Conservation (phyloP, 2,329 filamentous ascomycete species). For the Ophiostoma ulmi region DNA sequence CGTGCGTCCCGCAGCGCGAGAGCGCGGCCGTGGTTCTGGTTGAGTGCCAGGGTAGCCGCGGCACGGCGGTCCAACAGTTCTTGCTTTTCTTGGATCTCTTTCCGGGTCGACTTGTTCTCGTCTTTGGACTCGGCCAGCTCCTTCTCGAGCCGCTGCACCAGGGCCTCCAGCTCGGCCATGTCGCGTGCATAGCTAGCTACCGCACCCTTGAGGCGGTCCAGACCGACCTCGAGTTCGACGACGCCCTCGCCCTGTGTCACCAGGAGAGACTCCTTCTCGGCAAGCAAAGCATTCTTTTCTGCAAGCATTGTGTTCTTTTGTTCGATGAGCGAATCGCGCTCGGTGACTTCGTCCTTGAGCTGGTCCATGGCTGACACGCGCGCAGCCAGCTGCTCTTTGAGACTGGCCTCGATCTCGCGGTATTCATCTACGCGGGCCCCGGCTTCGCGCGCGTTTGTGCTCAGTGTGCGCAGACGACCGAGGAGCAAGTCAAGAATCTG, state of each 20-base stretch:
- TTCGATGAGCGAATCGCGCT: conserved; percentile 29
- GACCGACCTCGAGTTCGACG: conserved; percentile 45
- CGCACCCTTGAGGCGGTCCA: conserved; percentile 48
- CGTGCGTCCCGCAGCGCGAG: conserved; percentile 49
- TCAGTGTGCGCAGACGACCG: conserved; percentile 45
- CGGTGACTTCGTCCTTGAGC: conserved; percentile 40
- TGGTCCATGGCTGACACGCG: conserved; percentile 49
- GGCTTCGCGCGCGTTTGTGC: conserved; percentile 42
- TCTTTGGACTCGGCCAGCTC: conserved; percentile 30
- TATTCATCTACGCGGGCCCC: conserved; percentile 57
- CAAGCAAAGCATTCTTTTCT: conserved; percentile 12
- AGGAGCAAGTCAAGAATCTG: conserved; percentile 54
- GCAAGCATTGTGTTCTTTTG: conserved; percentile 18
- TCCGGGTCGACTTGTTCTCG: conserved; percentile 23
- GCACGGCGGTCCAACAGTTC: conserved; percentile 19
- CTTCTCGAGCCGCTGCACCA: conserved; percentile 47
- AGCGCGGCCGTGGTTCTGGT: conserved; percentile 41
- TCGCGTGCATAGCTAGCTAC: conserved; percentile 51
- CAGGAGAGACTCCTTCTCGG: conserved; percentile 21
- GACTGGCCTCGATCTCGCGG: conserved; percentile 50
- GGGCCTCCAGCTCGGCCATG: conserved; percentile 48
- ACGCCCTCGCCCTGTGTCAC: conserved; percentile 39
- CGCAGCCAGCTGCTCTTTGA: conserved; percentile 53
- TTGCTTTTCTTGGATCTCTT: not conserved
- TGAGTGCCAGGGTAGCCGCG: conserved; percentile 32